Evolutionary conservation across 1,139 yeast species (phyloP).

Genomic region (Diutina catenulata): DNA sequence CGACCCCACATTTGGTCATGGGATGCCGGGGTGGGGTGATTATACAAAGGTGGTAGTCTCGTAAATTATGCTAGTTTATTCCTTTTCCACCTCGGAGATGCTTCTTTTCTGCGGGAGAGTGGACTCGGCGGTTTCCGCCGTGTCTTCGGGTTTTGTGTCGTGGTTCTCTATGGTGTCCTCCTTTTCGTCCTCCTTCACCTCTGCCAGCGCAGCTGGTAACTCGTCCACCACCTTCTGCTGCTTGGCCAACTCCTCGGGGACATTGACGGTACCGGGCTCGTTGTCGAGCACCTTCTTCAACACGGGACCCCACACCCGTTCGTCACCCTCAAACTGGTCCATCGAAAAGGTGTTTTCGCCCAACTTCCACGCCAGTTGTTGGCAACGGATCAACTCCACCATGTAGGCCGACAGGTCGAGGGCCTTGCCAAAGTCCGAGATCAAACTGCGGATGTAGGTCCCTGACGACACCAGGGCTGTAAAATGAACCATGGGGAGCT

Average conservation of each 20-base stretch:
- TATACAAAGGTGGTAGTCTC: no score
- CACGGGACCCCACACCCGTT: conserved; percentile 59
- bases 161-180: no score
- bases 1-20: no score
- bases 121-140: no score
- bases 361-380: conserved; percentile 78
- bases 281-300: conserved; percentile 35
- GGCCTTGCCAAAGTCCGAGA: conserved; percentile 82
- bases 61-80: no score
- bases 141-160: no score
- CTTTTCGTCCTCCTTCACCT: no score
- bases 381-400: conserved; percentile 65
- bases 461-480: conserved; percentile 84
- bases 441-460: conserved; percentile 80
- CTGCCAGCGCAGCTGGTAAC: no score
- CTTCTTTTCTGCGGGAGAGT: no score
- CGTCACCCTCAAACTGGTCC: conserved; percentile 50
- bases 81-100: no score
- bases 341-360: conserved; percentile 58
- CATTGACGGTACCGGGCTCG: conserved; percentile 13
- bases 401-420: conserved; percentile 77
- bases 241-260: neutral
- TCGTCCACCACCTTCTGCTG: conserved; percentile 11
- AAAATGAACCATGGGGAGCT: conserved; percentile 57
- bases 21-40: no score